Percentiles rank a stretch among this genome's conserved stretches.
Evolutionary conservation across 1,139 yeast genomes (phyloP).

Genomic region (Petasospora rhodanensis): DNA sequence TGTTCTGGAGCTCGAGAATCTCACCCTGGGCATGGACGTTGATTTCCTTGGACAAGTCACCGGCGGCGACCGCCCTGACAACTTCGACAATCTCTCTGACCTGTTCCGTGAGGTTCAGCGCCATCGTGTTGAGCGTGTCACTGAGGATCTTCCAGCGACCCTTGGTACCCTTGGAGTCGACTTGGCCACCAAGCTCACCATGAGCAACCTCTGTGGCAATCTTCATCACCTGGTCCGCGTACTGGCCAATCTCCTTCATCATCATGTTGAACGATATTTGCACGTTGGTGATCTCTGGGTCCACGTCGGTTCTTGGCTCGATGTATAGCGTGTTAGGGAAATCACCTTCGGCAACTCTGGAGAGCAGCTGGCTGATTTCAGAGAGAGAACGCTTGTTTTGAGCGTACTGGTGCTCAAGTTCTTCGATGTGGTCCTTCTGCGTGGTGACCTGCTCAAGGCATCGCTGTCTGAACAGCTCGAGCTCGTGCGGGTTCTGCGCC

Average conservation of each 20-base stretch:
- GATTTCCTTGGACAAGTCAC: constrained; percentile 79
- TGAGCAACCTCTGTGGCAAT: constrained; percentile 91
- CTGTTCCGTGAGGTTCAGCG: constrained; percentile 82
- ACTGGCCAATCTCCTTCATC: constrained; percentile 82
- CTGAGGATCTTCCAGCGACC: constrained; percentile 87
- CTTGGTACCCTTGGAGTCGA: constrained; percentile 39
- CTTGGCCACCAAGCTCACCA: constrained; percentile 88
- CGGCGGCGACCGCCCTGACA: constrained; percentile 90
- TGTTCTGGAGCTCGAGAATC: constrained; percentile 71
- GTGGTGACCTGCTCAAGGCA: constrained; percentile 5
- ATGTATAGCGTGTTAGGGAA: constrained; percentile 60
- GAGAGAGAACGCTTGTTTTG: constrained; percentile 8
- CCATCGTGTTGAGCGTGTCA: constrained; percentile 87
- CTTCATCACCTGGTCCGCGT: constrained; percentile 81
- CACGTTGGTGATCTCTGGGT: constrained; percentile 68
- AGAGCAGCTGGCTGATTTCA: constrained; percentile 6
- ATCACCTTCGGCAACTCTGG: constrained; percentile 83
- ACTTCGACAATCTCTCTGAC: constrained; percentile 90
- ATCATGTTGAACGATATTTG: constrained; percentile 74
- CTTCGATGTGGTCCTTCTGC: constrained; percentile 1
- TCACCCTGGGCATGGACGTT: constrained; percentile 92
- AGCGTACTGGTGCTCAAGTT: constrained; percentile 7
- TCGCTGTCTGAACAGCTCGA: constrained; percentile 6
- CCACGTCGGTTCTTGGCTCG: constrained; percentile 42
- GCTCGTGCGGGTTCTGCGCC: constrained; percentile 3